Base-by-base conservation (phyloP, 2,329 filamentous ascomycete species). In the Cladosporium sp. region DNA sequence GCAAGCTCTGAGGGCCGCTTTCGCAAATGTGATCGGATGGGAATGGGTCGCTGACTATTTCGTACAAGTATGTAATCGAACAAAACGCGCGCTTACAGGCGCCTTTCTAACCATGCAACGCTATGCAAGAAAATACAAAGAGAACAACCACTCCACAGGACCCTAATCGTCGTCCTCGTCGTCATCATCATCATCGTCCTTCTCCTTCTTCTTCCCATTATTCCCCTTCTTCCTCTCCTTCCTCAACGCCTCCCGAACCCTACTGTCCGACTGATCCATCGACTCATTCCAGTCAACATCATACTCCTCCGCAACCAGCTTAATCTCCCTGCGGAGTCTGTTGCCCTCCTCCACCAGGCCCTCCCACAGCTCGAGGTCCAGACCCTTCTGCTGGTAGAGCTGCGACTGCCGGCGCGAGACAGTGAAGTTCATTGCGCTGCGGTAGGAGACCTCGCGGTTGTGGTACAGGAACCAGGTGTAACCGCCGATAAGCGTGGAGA, bases 391-490 rank as follows among this genome's bases (percentile, higher is more conserved):
- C 59, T 86, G 78, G 67, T 96, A 95, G 9, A 95, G 74, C 49
- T 84, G 82, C 51, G 81, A 79, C 70, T 95, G 90, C 4, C 90
- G 80, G 34, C 83, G 79, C 35, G 82, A 88, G 35, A 95, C 86
- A 6, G 91, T 95, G 50, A 95, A 79, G 67, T 95, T 91, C 73
- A 95, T 83, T 28, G 91, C 89, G 2, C 85, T 85, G 60, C 87
- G 85, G 74, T 95, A 95, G 58, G 83, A 57, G 42, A 95, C 84
- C 70, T 95, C 90, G 16, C 87, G 82, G 71, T 91, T 95, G 73
- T 95, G 88, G 71, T 91, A 95, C 10, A 95, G 74, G 68, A 96
- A 95, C 89, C 89, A 96, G 50, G 95, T 76, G 64, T 96, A 96
- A 59, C 89, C 91, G 7, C 85, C 85, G 74, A 95, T 95, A 63